A percentile compares a stretch with the other conserved stretches of the same genome.
These are phyloP conservation scores for Talaromyces sp. DNA, from an alignment of 2,329 filamentous ascomycete genomes.

Conservation along the genomic window DNA sequence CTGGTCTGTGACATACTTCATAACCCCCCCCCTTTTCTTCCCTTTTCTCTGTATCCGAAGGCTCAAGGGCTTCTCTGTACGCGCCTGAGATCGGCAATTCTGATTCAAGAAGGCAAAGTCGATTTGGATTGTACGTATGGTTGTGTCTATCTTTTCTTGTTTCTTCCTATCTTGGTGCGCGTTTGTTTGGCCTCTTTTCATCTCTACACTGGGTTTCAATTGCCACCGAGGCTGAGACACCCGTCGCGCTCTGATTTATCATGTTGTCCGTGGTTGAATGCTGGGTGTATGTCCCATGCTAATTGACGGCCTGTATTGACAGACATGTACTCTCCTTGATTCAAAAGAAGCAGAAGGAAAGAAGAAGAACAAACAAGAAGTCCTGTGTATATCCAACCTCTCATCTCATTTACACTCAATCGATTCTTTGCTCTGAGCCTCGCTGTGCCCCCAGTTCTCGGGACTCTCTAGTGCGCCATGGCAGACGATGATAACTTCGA, in stretches of 20 bases:
- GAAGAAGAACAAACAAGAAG: slow-evolving; percentile 31
- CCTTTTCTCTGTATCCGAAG: slow-evolving; percentile 22
- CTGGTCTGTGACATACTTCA: slow-evolving; percentile 16
- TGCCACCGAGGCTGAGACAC: background rate
- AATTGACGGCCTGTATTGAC: slow-evolving; percentile 41
- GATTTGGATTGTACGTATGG: slow-evolving; percentile 46
- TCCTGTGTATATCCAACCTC: slow-evolving; percentile 42
- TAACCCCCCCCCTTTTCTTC: slow-evolving; percentile 10
- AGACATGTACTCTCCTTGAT: slow-evolving; percentile 50
- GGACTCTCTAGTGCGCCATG: slow-evolving; percentile 41
- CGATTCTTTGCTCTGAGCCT: slow-evolving; percentile 35
- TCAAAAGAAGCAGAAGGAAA: slow-evolving; percentile 28
- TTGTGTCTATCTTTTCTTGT: slow-evolving; percentile 29
- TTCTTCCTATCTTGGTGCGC: slow-evolving; percentile 4
- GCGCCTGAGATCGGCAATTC: slow-evolving; percentile 16
- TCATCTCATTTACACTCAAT: slow-evolving; percentile 36
- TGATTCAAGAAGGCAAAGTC: slow-evolving; percentile 13
- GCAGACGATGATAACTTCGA: slow-evolving; percentile 70
- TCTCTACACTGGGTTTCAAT: slow-evolving; percentile 1
- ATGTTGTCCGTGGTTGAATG: slow-evolving; percentile 7
- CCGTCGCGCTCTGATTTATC: background rate
- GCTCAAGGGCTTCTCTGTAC: slow-evolving; percentile 10
- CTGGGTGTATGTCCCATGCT: slow-evolving; percentile 34
- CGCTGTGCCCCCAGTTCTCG: slow-evolving; percentile 17
- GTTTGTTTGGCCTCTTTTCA: background rate